These are phyloP conservation scores for Polymyxa betae DNA, from an alignment of 208 protist genomes.

Conservation along the genomic window DNA sequence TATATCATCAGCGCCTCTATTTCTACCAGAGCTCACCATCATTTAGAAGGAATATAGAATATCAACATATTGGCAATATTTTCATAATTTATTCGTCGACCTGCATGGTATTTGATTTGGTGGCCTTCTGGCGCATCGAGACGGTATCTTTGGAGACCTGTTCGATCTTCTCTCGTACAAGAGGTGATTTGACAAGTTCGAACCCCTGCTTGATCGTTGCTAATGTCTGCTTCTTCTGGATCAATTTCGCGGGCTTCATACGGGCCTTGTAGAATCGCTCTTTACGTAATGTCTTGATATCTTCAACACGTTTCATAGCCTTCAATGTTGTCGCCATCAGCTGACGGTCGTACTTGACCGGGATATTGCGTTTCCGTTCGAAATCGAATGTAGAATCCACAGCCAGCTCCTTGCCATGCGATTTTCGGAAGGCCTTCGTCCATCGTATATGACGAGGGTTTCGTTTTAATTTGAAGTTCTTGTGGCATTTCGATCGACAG, in stretches of 20 bases:
- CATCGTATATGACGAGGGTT: conserved; percentile 98
- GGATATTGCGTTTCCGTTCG: conserved; percentile 94
- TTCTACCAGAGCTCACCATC: neutral
- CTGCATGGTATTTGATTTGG: neutral
- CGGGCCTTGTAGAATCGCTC: conserved; percentile 86
- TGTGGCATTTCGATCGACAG: conserved; percentile 97
- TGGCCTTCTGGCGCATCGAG: neutral
- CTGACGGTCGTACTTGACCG: conserved; percentile 98
- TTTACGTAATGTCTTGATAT: conserved; percentile 91
- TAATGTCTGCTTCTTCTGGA: conserved; percentile 71
- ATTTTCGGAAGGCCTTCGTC: conserved; percentile 98
- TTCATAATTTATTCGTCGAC: neutral
- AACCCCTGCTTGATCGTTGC: conserved; percentile 87
- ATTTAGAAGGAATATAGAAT: neutral
- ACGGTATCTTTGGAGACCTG: conserved; percentile 8
- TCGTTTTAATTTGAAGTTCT: conserved; percentile 98
- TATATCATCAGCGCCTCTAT: neutral
- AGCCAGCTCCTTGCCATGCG: conserved; percentile 95
- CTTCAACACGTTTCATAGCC: conserved; percentile 94
- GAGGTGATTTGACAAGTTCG: conserved; percentile 82
- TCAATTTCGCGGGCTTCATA: conserved; percentile 79
- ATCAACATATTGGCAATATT: neutral
- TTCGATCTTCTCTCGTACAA: conserved; percentile 79
- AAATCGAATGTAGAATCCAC: conserved; percentile 98
- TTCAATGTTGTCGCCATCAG: conserved; percentile 85